phyloP scores from a whole-genome alignment of 257 asterid species.

The Fraxinus cuspidata region DNA sequence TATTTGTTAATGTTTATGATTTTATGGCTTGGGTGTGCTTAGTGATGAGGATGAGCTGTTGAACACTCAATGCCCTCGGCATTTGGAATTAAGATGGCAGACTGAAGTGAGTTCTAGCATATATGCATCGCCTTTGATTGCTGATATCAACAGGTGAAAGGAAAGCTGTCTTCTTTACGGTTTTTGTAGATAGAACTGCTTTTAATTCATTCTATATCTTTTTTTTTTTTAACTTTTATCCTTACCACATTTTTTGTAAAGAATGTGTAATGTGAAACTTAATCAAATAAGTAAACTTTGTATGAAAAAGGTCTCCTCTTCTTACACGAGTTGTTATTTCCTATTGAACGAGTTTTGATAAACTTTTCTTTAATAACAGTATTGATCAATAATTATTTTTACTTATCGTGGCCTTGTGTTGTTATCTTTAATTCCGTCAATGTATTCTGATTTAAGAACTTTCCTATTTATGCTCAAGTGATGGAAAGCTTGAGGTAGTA shows the following conservation, averaged over 20 bases:
- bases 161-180: conserved; percentile 7
- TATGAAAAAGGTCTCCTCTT: conserved; percentile 12
- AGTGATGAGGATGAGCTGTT: conserved; percentile 89
- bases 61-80: conserved; percentile 95
- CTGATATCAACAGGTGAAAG: conserved; percentile 88
- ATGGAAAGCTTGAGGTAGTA: conserved; percentile 97
- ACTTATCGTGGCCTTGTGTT: neutral
- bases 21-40: conserved; percentile 16
- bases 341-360: neutral
- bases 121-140: conserved; percentile 86
- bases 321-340: neutral
- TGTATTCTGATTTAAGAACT: conserved; percentile 18
- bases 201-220: neutral
- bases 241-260: conserved; percentile 4
- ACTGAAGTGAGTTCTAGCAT: conserved; percentile 97
- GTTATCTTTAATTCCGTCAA: conserved; percentile 11
- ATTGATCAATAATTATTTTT: neutral
- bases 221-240: neutral
- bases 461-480: conserved; percentile 48
- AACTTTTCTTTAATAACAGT: neutral
- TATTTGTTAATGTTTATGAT: conserved; percentile 15
- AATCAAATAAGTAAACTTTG: neutral
- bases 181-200: conserved; percentile 14
- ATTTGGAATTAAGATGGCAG: conserved; percentile 98
- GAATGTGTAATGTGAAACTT: neutral